Conservation (phyloP, 176 grass and related monocot species). For the Cymbopogon citratus region DNA sequence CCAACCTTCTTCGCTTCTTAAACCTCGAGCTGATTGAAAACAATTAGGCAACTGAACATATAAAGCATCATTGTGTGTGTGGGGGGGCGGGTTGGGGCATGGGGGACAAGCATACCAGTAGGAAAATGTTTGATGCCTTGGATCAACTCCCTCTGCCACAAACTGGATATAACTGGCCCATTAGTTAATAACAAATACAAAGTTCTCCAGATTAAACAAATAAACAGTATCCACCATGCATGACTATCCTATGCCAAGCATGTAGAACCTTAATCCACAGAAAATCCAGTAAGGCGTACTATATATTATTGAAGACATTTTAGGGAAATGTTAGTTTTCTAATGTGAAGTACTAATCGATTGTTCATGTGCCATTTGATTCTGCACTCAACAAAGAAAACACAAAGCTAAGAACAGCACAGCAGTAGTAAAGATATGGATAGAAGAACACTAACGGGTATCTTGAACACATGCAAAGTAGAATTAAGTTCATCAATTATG, state of each 20-base stretch:
- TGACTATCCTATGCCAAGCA: neutral
- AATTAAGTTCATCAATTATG: neutral
- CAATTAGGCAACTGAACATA: constrained; percentile 20
- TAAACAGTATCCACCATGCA: neutral
- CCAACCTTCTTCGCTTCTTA: constrained; percentile 51
- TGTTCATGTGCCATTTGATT: neutral
- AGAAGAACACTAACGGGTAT: neutral
- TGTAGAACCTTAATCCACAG: neutral
- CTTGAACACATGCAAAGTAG: neutral
- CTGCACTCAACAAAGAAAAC: constrained; percentile 10
- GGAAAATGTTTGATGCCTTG: constrained; percentile 91
- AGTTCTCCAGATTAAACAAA: neutral
- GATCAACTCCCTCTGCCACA: constrained; percentile 83
- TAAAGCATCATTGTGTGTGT: neutral
- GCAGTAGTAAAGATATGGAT: neutral
- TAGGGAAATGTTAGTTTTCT: constrained; percentile 10
- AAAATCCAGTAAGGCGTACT: neutral
- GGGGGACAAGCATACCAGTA: constrained; percentile 66
- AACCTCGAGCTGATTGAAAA: constrained; percentile 58
- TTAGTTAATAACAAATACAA: constrained; percentile 20
- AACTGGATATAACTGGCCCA: constrained; percentile 35
- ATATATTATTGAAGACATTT: neutral
- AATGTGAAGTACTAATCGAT: neutral
- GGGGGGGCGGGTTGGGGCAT: neutral
- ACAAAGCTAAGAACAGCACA: neutral